A percentile compares a stretch with the other conserved stretches of the same genome.
Evolutionary conservation across 2,329 filamentous ascomycete species (phyloP).

Genomic region (Stromatinia cepivora): DNA sequence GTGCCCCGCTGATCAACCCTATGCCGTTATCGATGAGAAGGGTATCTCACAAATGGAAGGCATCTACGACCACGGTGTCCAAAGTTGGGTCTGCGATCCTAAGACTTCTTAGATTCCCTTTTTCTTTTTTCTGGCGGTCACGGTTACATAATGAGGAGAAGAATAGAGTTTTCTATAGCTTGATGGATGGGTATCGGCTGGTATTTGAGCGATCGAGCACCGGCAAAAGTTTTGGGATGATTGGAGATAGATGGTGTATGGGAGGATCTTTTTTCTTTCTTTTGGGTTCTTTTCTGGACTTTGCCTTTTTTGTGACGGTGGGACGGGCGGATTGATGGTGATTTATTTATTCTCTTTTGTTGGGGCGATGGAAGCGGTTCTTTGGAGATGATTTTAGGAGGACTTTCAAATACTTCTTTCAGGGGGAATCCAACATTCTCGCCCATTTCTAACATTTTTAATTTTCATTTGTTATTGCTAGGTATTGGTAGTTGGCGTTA

Average conservation of each 20-base stretch:
- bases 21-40: slow-evolving; percentile 2
- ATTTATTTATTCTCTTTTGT: background rate
- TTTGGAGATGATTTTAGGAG: slow-evolving; percentile 13
- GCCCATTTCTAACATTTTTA: background rate
- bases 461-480: background rate
- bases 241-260: background rate
- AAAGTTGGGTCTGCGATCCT: slow-evolving; percentile 12
- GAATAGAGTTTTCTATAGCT: background rate
- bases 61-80: background rate
- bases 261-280: background rate
- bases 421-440: slow-evolving; percentile 19
- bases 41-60: background rate
- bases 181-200: background rate
- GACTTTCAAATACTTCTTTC: slow-evolving; percentile 8
- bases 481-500: slow-evolving; percentile 10
- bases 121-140: background rate
- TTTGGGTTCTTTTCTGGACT: background rate
- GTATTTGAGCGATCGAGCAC: slow-evolving; percentile 3
- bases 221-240: background rate
- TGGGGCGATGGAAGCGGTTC: too few relatives aligned
- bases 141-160: background rate
- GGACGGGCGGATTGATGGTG: background rate
- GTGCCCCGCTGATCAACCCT: background rate
- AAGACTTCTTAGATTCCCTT: background rate
- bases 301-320: background rate